Evolutionary conservation across 176 grass and related monocot genomes (phyloP).

Genomic region (Bonia amplexicaulis): DNA sequence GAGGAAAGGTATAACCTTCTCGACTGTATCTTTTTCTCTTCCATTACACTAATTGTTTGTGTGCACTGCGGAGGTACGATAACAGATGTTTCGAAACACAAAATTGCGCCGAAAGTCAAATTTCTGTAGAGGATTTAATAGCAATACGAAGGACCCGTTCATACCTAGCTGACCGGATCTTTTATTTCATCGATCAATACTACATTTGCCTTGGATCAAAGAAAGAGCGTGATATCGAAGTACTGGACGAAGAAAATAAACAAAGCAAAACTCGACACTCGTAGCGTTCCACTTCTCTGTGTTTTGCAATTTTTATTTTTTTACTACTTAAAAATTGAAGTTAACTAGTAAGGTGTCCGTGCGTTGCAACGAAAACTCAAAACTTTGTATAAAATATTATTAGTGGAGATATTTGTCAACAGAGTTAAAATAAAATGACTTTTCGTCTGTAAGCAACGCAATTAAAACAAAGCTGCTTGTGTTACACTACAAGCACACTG

Average conservation of each 20-base stretch:
- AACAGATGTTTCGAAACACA: neutral
- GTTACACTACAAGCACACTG: no score
- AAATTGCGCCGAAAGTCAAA: neutral
- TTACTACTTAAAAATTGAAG: no score
- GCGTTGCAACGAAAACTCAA: no score
- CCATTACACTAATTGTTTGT: neutral
- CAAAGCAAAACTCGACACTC: neutral
- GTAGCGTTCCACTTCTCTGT: neutral
- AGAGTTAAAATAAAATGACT: no score
- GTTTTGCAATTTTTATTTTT: neutral
- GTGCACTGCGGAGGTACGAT: neutral
- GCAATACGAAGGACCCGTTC: neutral
- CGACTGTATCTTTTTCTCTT: neutral
- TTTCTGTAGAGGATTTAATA: neutral
- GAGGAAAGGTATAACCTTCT: no score
- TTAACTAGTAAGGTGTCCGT: no score
- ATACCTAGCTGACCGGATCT: neutral
- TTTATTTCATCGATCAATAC: neutral
- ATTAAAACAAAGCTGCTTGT: no score
- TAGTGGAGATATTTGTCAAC: no score
- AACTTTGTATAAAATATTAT: no score
- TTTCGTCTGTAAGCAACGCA: no score
- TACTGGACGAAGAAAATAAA: neutral
- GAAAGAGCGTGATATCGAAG: neutral
- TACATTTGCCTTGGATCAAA: neutral